Base-by-base conservation (phyloP, 305 asterid genomes). In the Solanum hybrid region DNA sequence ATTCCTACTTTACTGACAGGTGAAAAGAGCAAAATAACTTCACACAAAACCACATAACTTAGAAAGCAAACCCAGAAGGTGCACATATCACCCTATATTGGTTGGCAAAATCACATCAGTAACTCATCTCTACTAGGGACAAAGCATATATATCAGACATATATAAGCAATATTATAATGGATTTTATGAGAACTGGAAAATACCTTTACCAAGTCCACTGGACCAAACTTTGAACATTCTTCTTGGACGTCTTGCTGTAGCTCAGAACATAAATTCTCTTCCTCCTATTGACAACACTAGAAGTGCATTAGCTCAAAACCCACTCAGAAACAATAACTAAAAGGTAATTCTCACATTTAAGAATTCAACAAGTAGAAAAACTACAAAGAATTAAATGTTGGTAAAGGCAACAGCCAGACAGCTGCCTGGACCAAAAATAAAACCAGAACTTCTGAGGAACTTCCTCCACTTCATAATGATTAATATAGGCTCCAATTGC, bases 141-240 rank as follows among this genome's bases (percentile, higher is more conserved):
- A 31, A 29, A 29, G 31, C 7, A 20, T 84, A 84, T 84, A 3
- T 84, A 32, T 57, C 32, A 61, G 7, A 85, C 77, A 85, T 32
- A 57, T 32, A 57, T 85, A 85, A 57, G 77, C 77, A 57, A 51
- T 51, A 84, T 84, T 3, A 45, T 84, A 41, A 82, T 41, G 27
- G 27, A 27, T 82, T 41, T 51, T 5, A 84, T 51, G 39, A 31
- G 39, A 5, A 31, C 31, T 29, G 76, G 26, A 2, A 29, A 78
- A 78, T 93, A 97, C 99, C 98, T 95, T 97, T 87, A 97, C 94
- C 24, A 91, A 90, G 90, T 97, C 99, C 90, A 96, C 85, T 20
- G 95, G 98, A 75, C 99, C 98, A 90, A 96, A 93, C 94, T 96
- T 97, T 51, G 96, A 95, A 93, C 99, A 97, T 91, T 97, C 98